phyloP scores from a whole-genome alignment of 2,329 filamentous ascomycete genomes.

The Alternaria hordeiaustralica region DNA sequence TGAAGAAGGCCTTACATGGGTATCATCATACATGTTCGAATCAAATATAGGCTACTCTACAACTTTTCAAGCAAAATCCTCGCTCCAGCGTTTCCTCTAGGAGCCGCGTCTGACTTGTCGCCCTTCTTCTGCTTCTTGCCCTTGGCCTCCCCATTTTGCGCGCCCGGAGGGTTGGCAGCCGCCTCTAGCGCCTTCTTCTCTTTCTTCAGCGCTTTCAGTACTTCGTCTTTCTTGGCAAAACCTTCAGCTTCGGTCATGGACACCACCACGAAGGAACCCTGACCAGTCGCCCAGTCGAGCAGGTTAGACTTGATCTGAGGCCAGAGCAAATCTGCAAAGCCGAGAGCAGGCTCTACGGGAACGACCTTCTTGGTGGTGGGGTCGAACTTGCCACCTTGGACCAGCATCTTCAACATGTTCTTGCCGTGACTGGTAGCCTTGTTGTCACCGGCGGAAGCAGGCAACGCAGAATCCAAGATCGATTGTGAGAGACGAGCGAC shows the following conservation, averaged over 20 bases:
- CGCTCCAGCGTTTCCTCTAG: constrained; percentile 55
- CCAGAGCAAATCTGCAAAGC: constrained; percentile 84
- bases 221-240: constrained; percentile 70
- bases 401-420: constrained; percentile 90
- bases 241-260: constrained; percentile 75
- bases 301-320: constrained; percentile 77
- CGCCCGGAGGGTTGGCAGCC: constrained; percentile 62
- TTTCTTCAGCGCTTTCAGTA: constrained; percentile 74
- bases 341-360: constrained; percentile 75
- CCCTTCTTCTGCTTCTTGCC: constrained; percentile 47
- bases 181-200: constrained; percentile 73
- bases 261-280: constrained; percentile 85
- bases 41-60: constrained; percentile 19
- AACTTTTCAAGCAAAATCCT: constrained; percentile 55
- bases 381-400: constrained; percentile 88
- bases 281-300: constrained; percentile 82
- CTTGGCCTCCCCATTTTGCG: constrained; percentile 39
- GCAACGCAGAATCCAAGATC: constrained; percentile 46
- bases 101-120: constrained; percentile 46
- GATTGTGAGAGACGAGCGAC: constrained; percentile 56
- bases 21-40: constrained; percentile 11
- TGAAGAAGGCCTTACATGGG: not conserved
- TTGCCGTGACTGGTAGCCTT: constrained; percentile 67
- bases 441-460: constrained; percentile 27
- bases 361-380: constrained; percentile 71